These are phyloP conservation scores for Biscogniauxia marginata DNA, from an alignment of 2,329 filamentous ascomycete genomes.

Conservation along the genomic window DNA sequence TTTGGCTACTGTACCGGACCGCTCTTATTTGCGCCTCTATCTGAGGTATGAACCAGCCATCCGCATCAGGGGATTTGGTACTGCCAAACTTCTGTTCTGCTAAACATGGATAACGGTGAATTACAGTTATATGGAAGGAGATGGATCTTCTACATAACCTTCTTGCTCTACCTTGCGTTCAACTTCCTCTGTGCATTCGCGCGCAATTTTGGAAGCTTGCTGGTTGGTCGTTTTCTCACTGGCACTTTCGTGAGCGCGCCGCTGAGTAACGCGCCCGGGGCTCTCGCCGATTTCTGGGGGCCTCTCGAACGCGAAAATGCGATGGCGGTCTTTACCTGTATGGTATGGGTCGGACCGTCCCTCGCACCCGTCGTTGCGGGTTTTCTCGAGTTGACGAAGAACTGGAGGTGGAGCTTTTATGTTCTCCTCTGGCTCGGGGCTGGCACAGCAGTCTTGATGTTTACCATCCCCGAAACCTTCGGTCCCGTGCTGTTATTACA, in stretches of 20 bases:
- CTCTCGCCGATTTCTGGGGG: slow-evolving; percentile 54
- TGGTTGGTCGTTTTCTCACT: slow-evolving; percentile 54
- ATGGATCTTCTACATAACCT: slow-evolving; percentile 52
- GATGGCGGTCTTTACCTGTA: slow-evolving; percentile 52
- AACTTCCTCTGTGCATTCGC: slow-evolving; percentile 55
- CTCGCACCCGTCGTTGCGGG: slow-evolving; percentile 53
- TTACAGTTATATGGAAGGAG: slow-evolving; percentile 54
- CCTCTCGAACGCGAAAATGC: slow-evolving; percentile 51
- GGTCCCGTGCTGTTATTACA: slow-evolving; percentile 48
- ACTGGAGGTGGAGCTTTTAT: slow-evolving; percentile 55
- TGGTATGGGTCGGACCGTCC: slow-evolving; percentile 50
- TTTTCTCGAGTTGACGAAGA: slow-evolving; percentile 54
- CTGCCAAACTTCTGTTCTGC: too few relatives aligned
- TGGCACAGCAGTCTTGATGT: slow-evolving; percentile 43
- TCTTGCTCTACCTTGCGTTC: slow-evolving; percentile 49
- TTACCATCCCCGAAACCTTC: slow-evolving; percentile 60
- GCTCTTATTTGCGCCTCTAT: slow-evolving; percentile 56
- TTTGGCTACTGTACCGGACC: slow-evolving; percentile 59
- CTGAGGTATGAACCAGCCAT: slow-evolving; percentile 44
- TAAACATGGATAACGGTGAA: too few relatives aligned
- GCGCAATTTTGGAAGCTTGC: slow-evolving; percentile 50
- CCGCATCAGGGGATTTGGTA: too few relatives aligned
- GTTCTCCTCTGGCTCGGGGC: slow-evolving; percentile 44
- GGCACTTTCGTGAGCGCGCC: slow-evolving; percentile 48
- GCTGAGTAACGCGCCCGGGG: slow-evolving; percentile 44